Evolutionary conservation across 805 yeast species (phyloP), one percentile per base, ranked within the genome.

Genomic region (Candida berthetii): DNA sequence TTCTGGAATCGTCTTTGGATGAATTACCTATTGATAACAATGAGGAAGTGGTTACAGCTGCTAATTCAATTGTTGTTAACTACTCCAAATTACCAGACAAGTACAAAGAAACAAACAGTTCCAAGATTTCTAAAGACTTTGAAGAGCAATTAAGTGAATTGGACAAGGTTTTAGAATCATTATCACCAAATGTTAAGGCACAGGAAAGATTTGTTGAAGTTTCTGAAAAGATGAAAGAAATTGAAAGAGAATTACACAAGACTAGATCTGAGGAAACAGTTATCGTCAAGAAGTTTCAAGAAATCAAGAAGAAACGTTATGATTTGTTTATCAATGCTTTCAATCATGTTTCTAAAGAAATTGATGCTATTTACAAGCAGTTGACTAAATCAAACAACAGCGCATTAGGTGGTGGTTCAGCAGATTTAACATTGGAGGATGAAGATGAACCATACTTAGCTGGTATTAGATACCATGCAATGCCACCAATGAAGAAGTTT

Each of bases 401-500:
- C 4, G 74, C 81, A 0, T 82, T 95, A 2, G 69, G 84, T 24
- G 97, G 97, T 35, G 98, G 98, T 1, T 81, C 93, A n/a, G 98
- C 98, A 0, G 83, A 86, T 47, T 68, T 93, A 43, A 82, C 91
- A 0, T 62, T 89, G 31, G 96, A 88, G 51, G 90, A 88, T 52
- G 93, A 83, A 45, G 96, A 87, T 46, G 96, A 86, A 50, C 97
- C 98, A 3, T 93, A 82, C 53, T 61, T 75, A 27, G 77, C 80
- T 0, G 99, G 98, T 2, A 72, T 89, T 36, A 84, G 80, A 51
- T 93, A 87, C 53, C 93, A 88, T 60, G 96, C 96, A 1, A 89
- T 89, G 84, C 98, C 98, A 1, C 98, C 98, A 9, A 75, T 85
- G 78, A 93, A 93, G 55, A 71, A 96, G 50, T 93, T 89, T 60